Base-by-base conservation (phyloP, 495 filamentous ascomycete genomes). In the Hypoxylon fragiforme region DNA sequence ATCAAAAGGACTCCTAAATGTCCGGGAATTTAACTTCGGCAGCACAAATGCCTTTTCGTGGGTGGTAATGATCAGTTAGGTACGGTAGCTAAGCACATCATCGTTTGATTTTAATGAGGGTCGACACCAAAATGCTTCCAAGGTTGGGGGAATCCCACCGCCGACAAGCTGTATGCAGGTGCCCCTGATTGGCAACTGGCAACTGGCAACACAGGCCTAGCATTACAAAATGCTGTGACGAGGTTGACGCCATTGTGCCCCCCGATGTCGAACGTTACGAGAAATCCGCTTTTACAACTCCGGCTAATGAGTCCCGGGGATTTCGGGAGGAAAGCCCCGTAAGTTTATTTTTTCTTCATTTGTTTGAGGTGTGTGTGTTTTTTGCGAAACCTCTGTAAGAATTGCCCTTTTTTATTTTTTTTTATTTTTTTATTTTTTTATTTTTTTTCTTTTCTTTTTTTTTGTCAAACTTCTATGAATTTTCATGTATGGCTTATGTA, bases 241-340 rank as follows among this genome's bases (percentile, higher is more conserved):
- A 54, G 41, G 47, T 48, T 61, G 51, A 55, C 57, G 57, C 57
- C 41, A 56, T 61, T 40, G 30, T 51, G 51, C 46, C 26, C 26
- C 19, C 16, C 20, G 57, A 48, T 61, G 51, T 61, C 51, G 57
- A 61, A 56, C 26, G 42, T 44, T 41, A 41, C 46, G 42, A 30
- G 41, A 61, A 28, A 51, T 37, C 51, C 36, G 57, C 51, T 55
- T 61, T 61, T 55, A 28, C 37, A 48, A 26, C 51, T 47, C 57
- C 51, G 57, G 57, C 57, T 61, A 61, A 61, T 55, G 51, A 51
- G 28, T 7, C 30, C 36, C 42, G 39, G 51, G 51, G 46, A 46
- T 42, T 36, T 43, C 50, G 50, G 51, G 57, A 44, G 45, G 35
- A 5, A 35, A 11, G 41, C 50, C 44, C 57, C 57, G 57, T 54